Conservation (phyloP, 2,329 filamentous ascomycete genomes). For the Sporothrix phasma region DNA sequence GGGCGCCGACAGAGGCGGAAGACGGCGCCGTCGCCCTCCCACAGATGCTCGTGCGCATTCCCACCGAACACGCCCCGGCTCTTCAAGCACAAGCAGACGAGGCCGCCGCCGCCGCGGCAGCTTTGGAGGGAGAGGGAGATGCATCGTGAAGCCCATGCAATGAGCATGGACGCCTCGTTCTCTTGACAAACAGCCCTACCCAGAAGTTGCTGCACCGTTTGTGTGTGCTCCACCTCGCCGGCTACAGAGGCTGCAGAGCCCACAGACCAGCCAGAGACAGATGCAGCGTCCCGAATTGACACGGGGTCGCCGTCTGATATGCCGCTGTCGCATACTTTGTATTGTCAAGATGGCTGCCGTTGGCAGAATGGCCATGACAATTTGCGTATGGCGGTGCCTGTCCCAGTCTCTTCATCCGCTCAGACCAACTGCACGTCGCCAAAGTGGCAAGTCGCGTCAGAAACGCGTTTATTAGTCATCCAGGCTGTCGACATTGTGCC, state of each 20-base stretch:
- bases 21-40: constrained; percentile 46
- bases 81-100: constrained; percentile 51
- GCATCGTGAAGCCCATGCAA: not conserved
- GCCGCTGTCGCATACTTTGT: too few relatives aligned
- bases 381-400: not conserved
- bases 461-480: constrained; percentile 14
- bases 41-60: constrained; percentile 75
- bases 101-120: constrained; percentile 32
- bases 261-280: not conserved
- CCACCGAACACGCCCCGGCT: constrained; percentile 63
- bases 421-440: not conserved
- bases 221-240: not conserved
- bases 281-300: not conserved
- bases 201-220: not conserved
- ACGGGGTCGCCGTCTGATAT: not conserved
- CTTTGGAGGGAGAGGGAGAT: constrained; percentile 23
- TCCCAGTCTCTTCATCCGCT: not conserved
- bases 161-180: not conserved
- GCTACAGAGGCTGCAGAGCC: not conserved
- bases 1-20: constrained; percentile 39
- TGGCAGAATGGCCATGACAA: not conserved
- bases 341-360: not conserved
- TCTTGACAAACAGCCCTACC: not conserved
- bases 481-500: not conserved
- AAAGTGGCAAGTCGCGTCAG: constrained; percentile 10